Percentiles rank a stretch among this genome's conserved stretches.
phyloP scores from a whole-genome alignment of 768 basidiomycete genomes.

The Termitomyces bulborhizus region DNA sequence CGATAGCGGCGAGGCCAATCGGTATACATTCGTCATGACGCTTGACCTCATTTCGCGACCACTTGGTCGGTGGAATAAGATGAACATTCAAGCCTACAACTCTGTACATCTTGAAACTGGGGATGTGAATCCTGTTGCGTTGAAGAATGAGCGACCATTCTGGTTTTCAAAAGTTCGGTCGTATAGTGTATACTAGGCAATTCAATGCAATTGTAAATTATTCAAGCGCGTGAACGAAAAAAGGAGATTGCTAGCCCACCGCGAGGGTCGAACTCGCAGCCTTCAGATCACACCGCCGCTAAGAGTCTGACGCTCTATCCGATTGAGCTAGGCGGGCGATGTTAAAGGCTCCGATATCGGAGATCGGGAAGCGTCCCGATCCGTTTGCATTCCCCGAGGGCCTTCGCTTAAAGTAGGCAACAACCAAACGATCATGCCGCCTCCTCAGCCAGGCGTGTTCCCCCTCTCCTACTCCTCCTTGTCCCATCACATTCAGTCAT shows the following conservation, averaged over 20 bases:
- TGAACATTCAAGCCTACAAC: slow-evolving; percentile 69
- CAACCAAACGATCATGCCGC: slow-evolving; percentile 22
- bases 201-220: not conserved
- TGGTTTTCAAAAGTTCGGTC: slow-evolving; percentile 91
- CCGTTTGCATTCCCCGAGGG: not conserved
- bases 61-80: slow-evolving; percentile 79
- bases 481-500: slow-evolving; percentile 16
- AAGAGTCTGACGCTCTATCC: slow-evolving; percentile 64
- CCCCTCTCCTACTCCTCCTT: slow-evolving; percentile 47
- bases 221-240: too few relatives aligned
- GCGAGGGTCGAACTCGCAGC: slow-evolving; percentile 85
- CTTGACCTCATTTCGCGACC: slow-evolving; percentile 69
- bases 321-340: slow-evolving; percentile 57
- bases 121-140: slow-evolving; percentile 57
- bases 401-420: not conserved
- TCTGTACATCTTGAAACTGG: slow-evolving; percentile 74
- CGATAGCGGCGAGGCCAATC: slow-evolving; percentile 19
- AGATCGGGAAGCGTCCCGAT: not conserved
- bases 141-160: slow-evolving; percentile 86
- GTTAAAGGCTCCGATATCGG: not conserved
- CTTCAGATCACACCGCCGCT: slow-evolving; percentile 46
- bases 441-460: slow-evolving; percentile 67
- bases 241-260: slow-evolving; percentile 18
- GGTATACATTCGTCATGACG: slow-evolving; percentile 72
- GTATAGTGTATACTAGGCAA: slow-evolving; percentile 26